Conservation (phyloP, 129 eudicot genomes). For the Cynara cardunculus region DNA sequence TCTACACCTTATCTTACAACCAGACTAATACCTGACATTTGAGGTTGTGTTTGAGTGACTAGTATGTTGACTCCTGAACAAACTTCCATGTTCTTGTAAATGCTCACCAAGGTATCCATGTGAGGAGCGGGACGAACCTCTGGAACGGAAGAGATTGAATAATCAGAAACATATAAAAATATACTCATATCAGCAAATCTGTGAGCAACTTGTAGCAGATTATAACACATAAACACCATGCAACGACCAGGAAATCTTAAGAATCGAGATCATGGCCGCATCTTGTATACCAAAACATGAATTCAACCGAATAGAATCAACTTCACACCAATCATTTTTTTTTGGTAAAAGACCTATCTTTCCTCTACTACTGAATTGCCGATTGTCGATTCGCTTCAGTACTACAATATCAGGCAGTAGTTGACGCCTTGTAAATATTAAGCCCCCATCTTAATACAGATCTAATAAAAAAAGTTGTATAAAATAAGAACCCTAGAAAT, state of each 20-base stretch:
- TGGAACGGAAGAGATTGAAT: conserved; percentile 18
- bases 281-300: background rate
- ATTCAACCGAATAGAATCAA: background rate
- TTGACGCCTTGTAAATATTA: background rate
- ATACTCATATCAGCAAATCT: background rate
- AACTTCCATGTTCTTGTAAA: conserved; percentile 95
- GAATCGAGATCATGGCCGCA: background rate
- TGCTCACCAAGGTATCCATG: conserved; percentile 86
- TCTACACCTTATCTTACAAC: background rate
- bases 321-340: background rate
- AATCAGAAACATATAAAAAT: background rate
- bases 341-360: background rate
- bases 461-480: background rate
- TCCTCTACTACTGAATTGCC: background rate
- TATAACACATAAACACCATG: background rate
- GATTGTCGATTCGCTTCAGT: background rate
- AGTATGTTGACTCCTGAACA: conserved; percentile 72
- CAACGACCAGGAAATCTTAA: background rate
- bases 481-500: background rate
- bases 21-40: conserved; percentile 48
- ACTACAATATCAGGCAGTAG: background rate
- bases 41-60: conserved; percentile 54
- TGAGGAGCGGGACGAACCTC: conserved; percentile 97
- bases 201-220: background rate
- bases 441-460: background rate